Base-by-base conservation (phyloP, 495 filamentous ascomycete genomes). In the Penicillium antarcticum region DNA sequence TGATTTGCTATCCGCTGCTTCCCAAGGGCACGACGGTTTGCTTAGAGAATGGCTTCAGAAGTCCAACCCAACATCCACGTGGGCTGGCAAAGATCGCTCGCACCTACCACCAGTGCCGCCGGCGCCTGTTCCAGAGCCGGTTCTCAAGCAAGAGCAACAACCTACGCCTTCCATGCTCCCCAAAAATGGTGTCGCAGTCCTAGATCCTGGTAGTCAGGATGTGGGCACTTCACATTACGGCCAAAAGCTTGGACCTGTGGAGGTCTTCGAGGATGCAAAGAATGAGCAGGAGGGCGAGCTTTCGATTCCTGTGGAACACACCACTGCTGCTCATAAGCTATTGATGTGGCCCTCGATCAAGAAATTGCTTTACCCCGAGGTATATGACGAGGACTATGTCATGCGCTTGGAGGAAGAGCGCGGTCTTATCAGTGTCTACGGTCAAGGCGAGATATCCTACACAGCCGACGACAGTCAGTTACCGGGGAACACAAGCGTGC, bases 271-370 rank as follows among this genome's bases (percentile, higher is more conserved):
- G 14, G 61, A 58, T 12, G 4, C 18, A 6, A 60, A 65, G 16
- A 44, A 38, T 17, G 63, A 63, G 10, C 59, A 68, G 13, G 70
- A 74, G 34, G 80, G 78, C 39, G 76, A 79, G 23, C 75, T 84
- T n/a, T 80, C 82, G 3, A 87, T 95, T 41, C 86, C 87, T 0
- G 74, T 80, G 5, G 87, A 90, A 33, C 91, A 96, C 60, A 89
- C 87, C 2, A 95, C 89, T 0, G 82, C 87, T 21, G 89, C 91
- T 1, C 87, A 91, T 34, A 80, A 87, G 45, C 69, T 95, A 12
- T 73, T 91, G n/a, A 77, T 81, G 43, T 90, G 86, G 84, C 77
- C 75, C 0, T 79, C 82, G 0, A 89, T 91, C 33, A 68, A 78
- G 38, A 67, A 67, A 5, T 65, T 91, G 42, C 71, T 86, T 6